A percentile compares a stretch with the other conserved stretches of the same genome.
Evolutionary conservation across 257 asterid genomes (phyloP).

Genomic region (Gentiana macrophylla): DNA sequence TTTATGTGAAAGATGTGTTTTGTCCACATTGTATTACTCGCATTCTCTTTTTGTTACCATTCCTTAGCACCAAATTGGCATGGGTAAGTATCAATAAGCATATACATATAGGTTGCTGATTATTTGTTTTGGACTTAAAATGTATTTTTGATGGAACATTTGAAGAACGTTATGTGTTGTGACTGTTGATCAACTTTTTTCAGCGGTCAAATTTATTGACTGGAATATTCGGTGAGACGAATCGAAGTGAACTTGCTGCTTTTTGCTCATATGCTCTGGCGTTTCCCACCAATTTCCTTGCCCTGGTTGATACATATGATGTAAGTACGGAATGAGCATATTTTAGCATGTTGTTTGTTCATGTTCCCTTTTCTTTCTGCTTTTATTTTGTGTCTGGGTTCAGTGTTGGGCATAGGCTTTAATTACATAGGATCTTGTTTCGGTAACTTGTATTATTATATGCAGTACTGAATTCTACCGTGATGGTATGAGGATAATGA

Average conservation of each 20-base stretch:
- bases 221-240: slow-evolving; percentile 74
- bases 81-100: not conserved
- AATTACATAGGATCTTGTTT: too few relatives aligned
- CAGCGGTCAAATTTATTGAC: slow-evolving; percentile 45
- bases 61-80: not conserved
- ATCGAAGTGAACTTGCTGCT: slow-evolving; percentile 90
- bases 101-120: not conserved
- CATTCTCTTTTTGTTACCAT: not conserved
- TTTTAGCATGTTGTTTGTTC: not conserved
- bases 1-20: too few relatives aligned
- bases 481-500: too few relatives aligned
- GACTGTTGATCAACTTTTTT: slow-evolving; percentile 11
- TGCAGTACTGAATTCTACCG: too few relatives aligned
- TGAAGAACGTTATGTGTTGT: slow-evolving; percentile 6
- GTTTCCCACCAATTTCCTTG: slow-evolving; percentile 75
- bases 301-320: slow-evolving; percentile 94
- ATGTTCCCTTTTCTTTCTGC: too few relatives aligned
- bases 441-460: too few relatives aligned
- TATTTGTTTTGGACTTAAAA: slow-evolving; percentile 1
- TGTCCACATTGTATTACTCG: too few relatives aligned
- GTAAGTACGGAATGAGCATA: slow-evolving; percentile 33
- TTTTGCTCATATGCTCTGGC: slow-evolving; percentile 87
- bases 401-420: too few relatives aligned
- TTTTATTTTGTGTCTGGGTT: too few relatives aligned
- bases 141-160: not conserved